Base-by-base conservation (phyloP, 805 yeast species). In the Candida suzukii region DNA sequence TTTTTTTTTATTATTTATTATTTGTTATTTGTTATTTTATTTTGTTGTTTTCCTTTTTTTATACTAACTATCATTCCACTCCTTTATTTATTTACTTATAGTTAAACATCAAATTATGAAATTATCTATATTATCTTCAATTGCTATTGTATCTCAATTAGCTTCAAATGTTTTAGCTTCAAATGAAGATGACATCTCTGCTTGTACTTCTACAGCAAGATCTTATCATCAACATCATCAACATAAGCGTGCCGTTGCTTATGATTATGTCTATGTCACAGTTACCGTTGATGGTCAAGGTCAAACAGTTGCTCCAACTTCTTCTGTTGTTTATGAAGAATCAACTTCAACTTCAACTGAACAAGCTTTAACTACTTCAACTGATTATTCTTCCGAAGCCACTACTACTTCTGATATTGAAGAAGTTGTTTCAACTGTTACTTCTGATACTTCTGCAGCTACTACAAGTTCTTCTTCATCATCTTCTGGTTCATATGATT, bases 171-270 rank as follows among this genome's bases (percentile, higher is more conserved):
- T 53, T 20, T n/a, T 38, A 11, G 63, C 63, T 35, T 59, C 64
- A 18, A 68, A 66, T 33, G 45, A 60, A 35, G 76, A 74, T 46
- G 63, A 63, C 16, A 65, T 65, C 21, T 50, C 61, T 21, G 58
- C 58, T 21, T 70, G 73, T 47, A 57, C 68, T 54, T 63, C 71
- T 42, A 63, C 69, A 54, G 60, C 53, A 14, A 57, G 41, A 26
- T 20, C 50, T 21, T 59, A 61, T 55, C 85, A 79, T 65, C 70
- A 70, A 44, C 83, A 80, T 66, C 81, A 73, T 65, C 74, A 65
- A 58, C 80, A 72, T 62, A 77, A 69, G 62, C 73, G 78, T 67
- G 80, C 75, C 37, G 73, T 71, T 47, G 82, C 69, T 21, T 62
- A 67, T 39, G 67, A 64, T 40, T 65, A 65, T 40, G 64, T 63